Base-by-base conservation (phyloP, 805 yeast genomes). In the Wickerhamomyces hampshirensis region DNA sequence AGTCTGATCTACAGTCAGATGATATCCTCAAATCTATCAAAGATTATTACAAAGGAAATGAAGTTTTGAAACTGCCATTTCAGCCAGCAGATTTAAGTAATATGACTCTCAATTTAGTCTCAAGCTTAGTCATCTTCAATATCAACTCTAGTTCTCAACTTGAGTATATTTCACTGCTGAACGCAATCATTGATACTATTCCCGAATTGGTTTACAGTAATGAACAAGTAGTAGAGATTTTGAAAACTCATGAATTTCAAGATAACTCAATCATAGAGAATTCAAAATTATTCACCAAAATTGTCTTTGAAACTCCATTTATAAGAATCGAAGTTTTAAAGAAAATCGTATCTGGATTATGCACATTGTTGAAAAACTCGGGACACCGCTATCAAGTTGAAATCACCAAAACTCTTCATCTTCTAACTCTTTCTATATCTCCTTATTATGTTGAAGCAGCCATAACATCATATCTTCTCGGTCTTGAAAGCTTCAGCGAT, bases 361-460 rank as follows among this genome's bases (percentile, higher is more conserved):
- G 54, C 18, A 21, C 31, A 2, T 30, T 52, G 3, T 33, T 53
- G 18, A 37, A 26, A 19, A 34, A 19, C 18, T 31, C 35, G 62
- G 24, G 68, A 69, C 8, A 64, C 71, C 60, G 62, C 31, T 66
- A 69, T 38, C 95, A 86, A 50, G 80, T 82, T 1, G 94, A 84
- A 48, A 70, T 83, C 0, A 84, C 83, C 1, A 75, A 72, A 35
- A 65, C 75, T 16, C 65, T 89, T 2, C 80, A 84, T 66, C 65
- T 69, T 5, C 59, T 91, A 34, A 80, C 77, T 27, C 56, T 70
- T n/a, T 61, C 69, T 14, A 66, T 73, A 18, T 75, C 75, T 11
- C 50, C 69, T 2, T 60, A 71, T 31, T 71, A 73, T 42, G 69
- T 88, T 18, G 95, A 88, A 48, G 91, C 95, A 1, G 83, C 86